Conservation (phyloP, 2,329 filamentous ascomycete species). For the Fusarium heterosporum region DNA sequence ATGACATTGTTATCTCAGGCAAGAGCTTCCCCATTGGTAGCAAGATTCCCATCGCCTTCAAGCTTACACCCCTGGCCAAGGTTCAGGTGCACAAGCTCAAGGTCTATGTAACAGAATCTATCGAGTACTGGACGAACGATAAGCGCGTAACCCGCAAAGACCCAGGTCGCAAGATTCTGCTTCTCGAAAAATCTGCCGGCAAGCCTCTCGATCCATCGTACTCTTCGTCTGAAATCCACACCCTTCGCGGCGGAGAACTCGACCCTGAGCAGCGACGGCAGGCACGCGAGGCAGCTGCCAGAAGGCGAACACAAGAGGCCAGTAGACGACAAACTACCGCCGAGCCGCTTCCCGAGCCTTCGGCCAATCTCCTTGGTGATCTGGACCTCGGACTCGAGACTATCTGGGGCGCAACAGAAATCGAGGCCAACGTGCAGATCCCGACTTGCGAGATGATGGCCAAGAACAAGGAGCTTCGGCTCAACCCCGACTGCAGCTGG, state of each 20-base stretch:
- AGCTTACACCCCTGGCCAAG: conserved; percentile 90
- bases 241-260: conserved; percentile 84
- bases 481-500: conserved; percentile 94
- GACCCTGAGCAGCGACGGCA: conserved; percentile 61
- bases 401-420: conserved; percentile 88
- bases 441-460: conserved; percentile 90
- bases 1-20: conserved; percentile 95
- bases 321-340: conserved; percentile 55
- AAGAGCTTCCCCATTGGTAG: conserved; percentile 93
- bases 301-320: conserved; percentile 67
- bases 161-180: conserved; percentile 82
- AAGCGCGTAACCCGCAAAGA: conserved; percentile 87
- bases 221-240: conserved; percentile 78
- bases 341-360: conserved; percentile 61
- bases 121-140: conserved; percentile 91
- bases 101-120: conserved; percentile 88
- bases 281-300: conserved; percentile 60
- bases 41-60: conserved; percentile 92
- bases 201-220: conserved; percentile 78
- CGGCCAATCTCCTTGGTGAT: conserved; percentile 83
- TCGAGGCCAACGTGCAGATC: conserved; percentile 93
- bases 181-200: conserved; percentile 90
- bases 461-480: conserved; percentile 71
- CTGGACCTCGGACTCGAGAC: conserved; percentile 76
- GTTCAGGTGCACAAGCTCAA: conserved; percentile 94